These are phyloP conservation scores for Rhizophora apiculata DNA, from an alignment of 345 rosid species.

Conservation along the genomic window DNA sequence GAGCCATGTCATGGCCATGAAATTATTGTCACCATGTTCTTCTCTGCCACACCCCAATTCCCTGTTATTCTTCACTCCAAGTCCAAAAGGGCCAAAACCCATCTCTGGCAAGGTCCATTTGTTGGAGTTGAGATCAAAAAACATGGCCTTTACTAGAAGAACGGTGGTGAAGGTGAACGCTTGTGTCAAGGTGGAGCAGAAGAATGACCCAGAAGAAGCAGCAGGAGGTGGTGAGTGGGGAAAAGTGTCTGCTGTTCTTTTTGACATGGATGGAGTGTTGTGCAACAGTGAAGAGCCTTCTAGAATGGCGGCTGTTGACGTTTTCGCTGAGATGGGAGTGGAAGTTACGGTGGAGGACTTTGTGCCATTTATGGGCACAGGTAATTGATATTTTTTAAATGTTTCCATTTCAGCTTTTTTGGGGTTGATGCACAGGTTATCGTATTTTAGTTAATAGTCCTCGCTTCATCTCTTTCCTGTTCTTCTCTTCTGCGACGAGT, in stretches of 20 bases:
- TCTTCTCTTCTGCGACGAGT: too few relatives aligned
- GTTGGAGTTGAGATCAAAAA: conserved; percentile 25
- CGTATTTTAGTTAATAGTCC: too few relatives aligned
- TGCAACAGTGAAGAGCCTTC: conserved; percentile 85
- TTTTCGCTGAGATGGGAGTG: conserved; percentile 86
- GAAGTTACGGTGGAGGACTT: conserved; percentile 77
- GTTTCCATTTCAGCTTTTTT: background rate
- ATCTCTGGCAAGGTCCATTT: conserved; percentile 19
- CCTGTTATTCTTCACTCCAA: conserved; percentile 27
- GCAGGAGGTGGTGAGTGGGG: conserved; percentile 48
- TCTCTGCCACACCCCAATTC: conserved; percentile 30
- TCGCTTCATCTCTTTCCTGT: too few relatives aligned
- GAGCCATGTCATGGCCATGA: conserved; percentile 32
- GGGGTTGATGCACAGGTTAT: background rate
- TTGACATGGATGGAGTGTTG: conserved; percentile 94
- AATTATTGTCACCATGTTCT: conserved; percentile 40
- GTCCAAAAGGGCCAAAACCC: conserved; percentile 29
- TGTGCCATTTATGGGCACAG: conserved; percentile 87
- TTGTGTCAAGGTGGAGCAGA: conserved; percentile 44
- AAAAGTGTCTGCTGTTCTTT: conserved; percentile 81
- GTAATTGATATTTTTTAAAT: conserved; percentile 22
- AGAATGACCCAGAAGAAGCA: conserved; percentile 15
- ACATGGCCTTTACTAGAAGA: conserved; percentile 11
- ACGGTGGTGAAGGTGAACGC: conserved; percentile 44
- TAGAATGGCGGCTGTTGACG: conserved; percentile 84